These are phyloP conservation scores for Calocybe gangraenosa DNA, from an alignment of 768 basidiomycete genomes.

Conservation along the genomic window DNA sequence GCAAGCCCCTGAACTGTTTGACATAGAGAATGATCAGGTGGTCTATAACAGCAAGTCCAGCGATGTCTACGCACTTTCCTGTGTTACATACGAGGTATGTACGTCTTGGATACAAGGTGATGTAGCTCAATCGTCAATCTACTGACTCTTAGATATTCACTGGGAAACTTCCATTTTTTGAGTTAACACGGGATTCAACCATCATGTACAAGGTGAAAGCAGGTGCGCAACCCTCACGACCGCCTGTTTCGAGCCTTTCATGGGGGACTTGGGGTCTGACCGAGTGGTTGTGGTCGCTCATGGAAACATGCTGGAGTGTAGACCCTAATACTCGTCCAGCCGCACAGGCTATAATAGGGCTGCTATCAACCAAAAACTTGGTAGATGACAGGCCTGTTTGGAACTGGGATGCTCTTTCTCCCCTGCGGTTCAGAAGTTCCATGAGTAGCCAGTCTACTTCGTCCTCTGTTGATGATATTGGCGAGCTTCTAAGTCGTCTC, in stretches of 20 bases:
- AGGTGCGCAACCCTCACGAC: background rate
- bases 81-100: slow-evolving; percentile 15
- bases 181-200: background rate
- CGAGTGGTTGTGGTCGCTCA: background rate
- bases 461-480: too few relatives aligned
- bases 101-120: background rate
- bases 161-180: background rate
- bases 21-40: background rate
- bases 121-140: background rate
- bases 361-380: too few relatives aligned
- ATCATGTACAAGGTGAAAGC: background rate
- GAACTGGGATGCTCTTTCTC: too few relatives aligned
- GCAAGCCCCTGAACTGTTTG: slow-evolving; percentile 17
- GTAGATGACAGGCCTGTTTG: too few relatives aligned
- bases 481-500: too few relatives aligned
- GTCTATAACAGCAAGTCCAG: slow-evolving; percentile 6
- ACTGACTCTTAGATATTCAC: background rate
- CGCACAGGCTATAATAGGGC: background rate
- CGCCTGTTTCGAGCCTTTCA: background rate
- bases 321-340: background rate
- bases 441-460: too few relatives aligned
- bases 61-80: slow-evolving; percentile 16
- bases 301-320: background rate
- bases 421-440: too few relatives aligned
- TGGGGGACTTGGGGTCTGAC: background rate